A percentile compares a stretch with the other conserved stretches of the same genome.
These are phyloP conservation scores for Aspergillus clavatus DNA, from an alignment of 2,329 filamentous ascomycete species.

Conservation along the genomic window DNA sequence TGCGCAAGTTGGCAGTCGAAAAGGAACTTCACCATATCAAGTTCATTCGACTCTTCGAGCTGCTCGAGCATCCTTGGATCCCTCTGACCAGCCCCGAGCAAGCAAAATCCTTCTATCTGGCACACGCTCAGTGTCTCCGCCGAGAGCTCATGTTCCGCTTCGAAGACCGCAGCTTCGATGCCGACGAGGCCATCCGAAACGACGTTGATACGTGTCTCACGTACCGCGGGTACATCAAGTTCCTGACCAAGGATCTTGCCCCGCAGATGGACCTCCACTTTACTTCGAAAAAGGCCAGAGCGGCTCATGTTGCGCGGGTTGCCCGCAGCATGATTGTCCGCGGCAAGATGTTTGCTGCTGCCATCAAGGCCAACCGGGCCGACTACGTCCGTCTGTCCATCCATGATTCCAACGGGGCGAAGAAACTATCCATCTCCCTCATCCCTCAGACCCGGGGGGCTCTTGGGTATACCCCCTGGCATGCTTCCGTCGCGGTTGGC, in stretches of 20 bases:
- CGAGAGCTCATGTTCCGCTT: constrained; percentile 23
- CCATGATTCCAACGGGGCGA: constrained; percentile 24
- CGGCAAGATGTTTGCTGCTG: constrained; percentile 25
- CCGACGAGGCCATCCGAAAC: constrained; percentile 22
- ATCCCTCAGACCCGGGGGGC: constrained; percentile 20
- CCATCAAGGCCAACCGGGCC: constrained; percentile 23
- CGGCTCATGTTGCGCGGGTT: constrained; percentile 16
- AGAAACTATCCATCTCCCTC: constrained; percentile 24
- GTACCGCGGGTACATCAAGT: constrained; percentile 28
- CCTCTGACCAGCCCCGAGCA: constrained; percentile 13
- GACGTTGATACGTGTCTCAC: constrained; percentile 27
- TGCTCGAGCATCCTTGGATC: constrained; percentile 29
- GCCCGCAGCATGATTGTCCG: constrained; percentile 25
- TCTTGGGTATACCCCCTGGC: constrained; percentile 32
- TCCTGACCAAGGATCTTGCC: constrained; percentile 23
- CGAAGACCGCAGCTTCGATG: constrained; percentile 23
- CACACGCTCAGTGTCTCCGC: constrained; percentile 23
- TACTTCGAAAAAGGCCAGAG: constrained; percentile 17
- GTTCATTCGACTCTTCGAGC: constrained; percentile 36
- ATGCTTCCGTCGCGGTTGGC: constrained; percentile 31
- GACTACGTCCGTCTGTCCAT: constrained; percentile 29
- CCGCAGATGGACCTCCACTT: constrained; percentile 12
- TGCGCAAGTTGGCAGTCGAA: constrained; percentile 34
- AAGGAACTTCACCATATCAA: constrained; percentile 31
- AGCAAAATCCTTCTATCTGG: constrained; percentile 22